phyloP scores from a whole-genome alignment of 495 filamentous ascomycete species.

The Penicillium goetzii region DNA sequence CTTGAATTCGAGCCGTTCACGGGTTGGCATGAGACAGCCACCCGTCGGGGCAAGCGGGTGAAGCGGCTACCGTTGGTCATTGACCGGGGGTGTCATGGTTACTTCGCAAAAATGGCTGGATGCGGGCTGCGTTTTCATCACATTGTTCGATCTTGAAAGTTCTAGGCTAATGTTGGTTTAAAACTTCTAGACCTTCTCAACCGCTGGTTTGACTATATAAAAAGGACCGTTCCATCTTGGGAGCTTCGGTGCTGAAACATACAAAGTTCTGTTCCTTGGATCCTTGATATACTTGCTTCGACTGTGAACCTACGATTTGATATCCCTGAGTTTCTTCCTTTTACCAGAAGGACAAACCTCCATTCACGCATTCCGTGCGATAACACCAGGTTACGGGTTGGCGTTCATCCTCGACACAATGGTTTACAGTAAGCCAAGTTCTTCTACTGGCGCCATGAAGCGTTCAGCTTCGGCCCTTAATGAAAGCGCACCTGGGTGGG shows the following conservation, averaged over 20 bases:
- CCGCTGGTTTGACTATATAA: constrained; percentile 17
- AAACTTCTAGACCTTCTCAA: neutral
- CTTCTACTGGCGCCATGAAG: constrained; percentile 40
- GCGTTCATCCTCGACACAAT: constrained; percentile 27
- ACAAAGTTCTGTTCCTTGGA: neutral
- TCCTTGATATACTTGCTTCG: neutral
- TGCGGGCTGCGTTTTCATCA: constrained; percentile 3
- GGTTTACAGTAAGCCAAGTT: constrained; percentile 40
- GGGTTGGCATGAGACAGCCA: constrained; percentile 21
- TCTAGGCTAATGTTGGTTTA: neutral
- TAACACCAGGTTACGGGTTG: neutral
- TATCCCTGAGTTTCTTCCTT: neutral
- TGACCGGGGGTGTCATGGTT: constrained; percentile 6
- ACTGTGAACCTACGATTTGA: neutral
- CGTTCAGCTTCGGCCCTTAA: constrained; percentile 40
- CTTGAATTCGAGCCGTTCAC: constrained; percentile 25
- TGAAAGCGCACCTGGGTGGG: constrained; percentile 42
- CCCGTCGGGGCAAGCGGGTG: constrained; percentile 20
- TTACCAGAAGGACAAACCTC: neutral
- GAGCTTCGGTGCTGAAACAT: constrained; percentile 6
- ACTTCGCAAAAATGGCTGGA: constrained; percentile 9
- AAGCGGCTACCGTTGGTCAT: constrained; percentile 20
- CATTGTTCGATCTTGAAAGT: neutral
- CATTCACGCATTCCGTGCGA: constrained; percentile 7
- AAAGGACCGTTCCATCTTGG: constrained; percentile 13